Evolutionary conservation across 1,139 yeast species (phyloP).

Genomic region (Blastobotrys elegans): DNA sequence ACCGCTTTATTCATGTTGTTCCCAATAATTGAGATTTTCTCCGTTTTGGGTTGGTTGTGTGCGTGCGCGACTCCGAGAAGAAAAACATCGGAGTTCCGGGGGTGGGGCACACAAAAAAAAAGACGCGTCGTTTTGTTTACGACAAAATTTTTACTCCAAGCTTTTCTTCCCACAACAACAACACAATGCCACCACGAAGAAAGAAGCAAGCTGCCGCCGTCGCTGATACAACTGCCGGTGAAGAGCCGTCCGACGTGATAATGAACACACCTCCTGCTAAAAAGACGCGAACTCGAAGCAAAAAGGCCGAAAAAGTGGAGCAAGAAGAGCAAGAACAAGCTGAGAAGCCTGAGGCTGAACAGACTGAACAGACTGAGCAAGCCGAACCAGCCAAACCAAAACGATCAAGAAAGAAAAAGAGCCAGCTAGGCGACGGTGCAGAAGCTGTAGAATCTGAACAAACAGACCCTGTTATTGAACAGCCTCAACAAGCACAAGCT

Average conservation of each 20-base stretch:
- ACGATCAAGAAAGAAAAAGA: constrained; percentile 3
- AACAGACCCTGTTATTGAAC: background rate
- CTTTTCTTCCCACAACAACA: background rate
- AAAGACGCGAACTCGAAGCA: constrained; percentile 8
- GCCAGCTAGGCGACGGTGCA: constrained; percentile 3
- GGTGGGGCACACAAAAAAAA: background rate
- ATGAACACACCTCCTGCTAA: constrained; percentile 5
- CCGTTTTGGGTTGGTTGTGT: too few species aligned
- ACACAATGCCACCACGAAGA: constrained; percentile 8
- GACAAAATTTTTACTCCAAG: background rate
- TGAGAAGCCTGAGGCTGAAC: background rate
- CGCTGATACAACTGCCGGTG: too few species aligned
- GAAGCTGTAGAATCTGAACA: constrained; percentile 2
- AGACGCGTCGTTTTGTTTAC: background rate
- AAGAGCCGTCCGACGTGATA: background rate
- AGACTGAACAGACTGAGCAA: constrained; percentile 2
- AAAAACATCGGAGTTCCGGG: background rate
- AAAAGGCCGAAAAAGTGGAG: constrained; percentile 7
- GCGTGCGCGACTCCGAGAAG: background rate
- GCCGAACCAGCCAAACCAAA: constrained; percentile 3
- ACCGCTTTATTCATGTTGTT: too few species aligned
- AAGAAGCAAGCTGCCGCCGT: constrained; percentile 2
- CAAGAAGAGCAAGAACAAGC: background rate
- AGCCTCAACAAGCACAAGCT: background rate
- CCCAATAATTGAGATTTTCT: too few species aligned